These are phyloP conservation scores for Saccharomycopsis sp. DNA, from an alignment of 805 yeast species.

Conservation along the genomic window DNA sequence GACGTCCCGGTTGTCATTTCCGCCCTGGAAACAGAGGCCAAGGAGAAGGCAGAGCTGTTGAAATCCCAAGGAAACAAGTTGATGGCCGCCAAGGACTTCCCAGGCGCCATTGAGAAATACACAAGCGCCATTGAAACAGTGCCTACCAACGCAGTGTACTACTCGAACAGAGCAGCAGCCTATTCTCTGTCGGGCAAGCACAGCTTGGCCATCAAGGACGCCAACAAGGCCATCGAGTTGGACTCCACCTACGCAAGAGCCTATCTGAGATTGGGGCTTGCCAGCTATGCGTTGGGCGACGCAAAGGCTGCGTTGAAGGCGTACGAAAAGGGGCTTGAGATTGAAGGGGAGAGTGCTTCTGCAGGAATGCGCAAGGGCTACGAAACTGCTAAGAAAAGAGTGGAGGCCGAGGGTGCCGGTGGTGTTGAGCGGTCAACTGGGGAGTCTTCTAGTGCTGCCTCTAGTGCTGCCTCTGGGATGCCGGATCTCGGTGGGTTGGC, in stretches of 20 bases:
- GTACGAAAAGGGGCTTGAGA: conserved; percentile 76
- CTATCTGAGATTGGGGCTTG: conserved; percentile 90
- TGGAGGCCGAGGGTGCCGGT: conserved; percentile 59
- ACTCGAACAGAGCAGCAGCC: conserved; percentile 96
- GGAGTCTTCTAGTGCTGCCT: conserved; percentile 20
- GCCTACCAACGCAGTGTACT: conserved; percentile 71
- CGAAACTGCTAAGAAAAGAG: conserved; percentile 86
- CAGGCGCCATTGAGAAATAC: conserved; percentile 66
- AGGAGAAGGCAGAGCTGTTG: conserved; percentile 70
- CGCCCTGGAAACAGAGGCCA: conserved; percentile 38
- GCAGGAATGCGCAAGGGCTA: conserved; percentile 90
- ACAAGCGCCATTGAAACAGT: conserved; percentile 65
- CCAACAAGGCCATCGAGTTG: conserved; percentile 66
- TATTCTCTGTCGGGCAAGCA: conserved; percentile 70
- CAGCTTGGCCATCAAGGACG: conserved; percentile 73
- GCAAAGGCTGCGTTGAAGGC: conserved; percentile 85
- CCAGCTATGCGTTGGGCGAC: conserved; percentile 90
- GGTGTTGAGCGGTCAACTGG: conserved; percentile 30
- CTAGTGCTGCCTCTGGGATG: conserved; percentile 37
- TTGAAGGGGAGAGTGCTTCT: conserved; percentile 76
- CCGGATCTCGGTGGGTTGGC: conserved; percentile 63
- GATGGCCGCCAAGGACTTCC: conserved; percentile 72
- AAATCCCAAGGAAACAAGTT: conserved; percentile 85
- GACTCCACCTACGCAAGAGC: conserved; percentile 85
- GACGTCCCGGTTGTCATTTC: conserved; percentile 34